phyloP scores from a whole-genome alignment of 108 stramenopile genomes.

The Pseudonitzschia multistriata region DNA sequence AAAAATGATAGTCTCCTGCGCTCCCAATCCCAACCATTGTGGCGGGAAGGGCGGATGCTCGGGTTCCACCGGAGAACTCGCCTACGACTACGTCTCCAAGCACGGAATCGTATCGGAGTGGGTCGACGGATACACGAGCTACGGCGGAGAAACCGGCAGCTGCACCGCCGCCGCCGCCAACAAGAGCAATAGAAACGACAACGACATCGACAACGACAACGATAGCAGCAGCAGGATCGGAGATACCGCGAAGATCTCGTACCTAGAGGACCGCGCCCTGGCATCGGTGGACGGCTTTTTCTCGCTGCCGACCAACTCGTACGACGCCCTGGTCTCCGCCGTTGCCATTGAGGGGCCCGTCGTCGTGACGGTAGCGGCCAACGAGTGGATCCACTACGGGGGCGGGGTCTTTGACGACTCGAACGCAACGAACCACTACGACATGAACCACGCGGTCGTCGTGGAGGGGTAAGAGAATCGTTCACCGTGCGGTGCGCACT shows the following conservation, averaged over 20 bases:
- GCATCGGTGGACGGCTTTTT: constrained; percentile 74
- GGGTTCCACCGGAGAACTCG: constrained; percentile 70
- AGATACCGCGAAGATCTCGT: too few relatives aligned
- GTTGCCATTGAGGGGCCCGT: constrained; percentile 79
- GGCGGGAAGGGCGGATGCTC: constrained; percentile 77
- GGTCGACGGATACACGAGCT: constrained; percentile 54
- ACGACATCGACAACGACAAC: not conserved
- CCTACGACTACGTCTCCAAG: constrained; percentile 62
- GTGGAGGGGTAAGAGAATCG: constrained; percentile 52
- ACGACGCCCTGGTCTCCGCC: constrained; percentile 74
- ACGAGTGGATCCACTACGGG: constrained; percentile 59
- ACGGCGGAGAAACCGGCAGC: constrained; percentile 40
- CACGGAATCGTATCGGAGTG: constrained; percentile 64
- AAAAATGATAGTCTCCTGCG: constrained; percentile 58
- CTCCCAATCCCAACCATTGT: constrained; percentile 79
- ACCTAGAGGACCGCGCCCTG: constrained; percentile 34
- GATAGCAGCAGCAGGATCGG: too few relatives aligned
- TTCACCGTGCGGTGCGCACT: not conserved
- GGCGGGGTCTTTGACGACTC: constrained; percentile 47
- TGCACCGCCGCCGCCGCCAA: constrained; percentile 23
- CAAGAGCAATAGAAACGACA: not conserved
- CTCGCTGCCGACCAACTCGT: constrained; percentile 71
- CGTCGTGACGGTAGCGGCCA: constrained; percentile 69
- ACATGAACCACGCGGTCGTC: constrained; percentile 83
- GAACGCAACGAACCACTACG: constrained; percentile 6